These are phyloP conservation scores for Fusarium coffeatum DNA, from an alignment of 2,329 filamentous ascomycete species.

Conservation along the genomic window DNA sequence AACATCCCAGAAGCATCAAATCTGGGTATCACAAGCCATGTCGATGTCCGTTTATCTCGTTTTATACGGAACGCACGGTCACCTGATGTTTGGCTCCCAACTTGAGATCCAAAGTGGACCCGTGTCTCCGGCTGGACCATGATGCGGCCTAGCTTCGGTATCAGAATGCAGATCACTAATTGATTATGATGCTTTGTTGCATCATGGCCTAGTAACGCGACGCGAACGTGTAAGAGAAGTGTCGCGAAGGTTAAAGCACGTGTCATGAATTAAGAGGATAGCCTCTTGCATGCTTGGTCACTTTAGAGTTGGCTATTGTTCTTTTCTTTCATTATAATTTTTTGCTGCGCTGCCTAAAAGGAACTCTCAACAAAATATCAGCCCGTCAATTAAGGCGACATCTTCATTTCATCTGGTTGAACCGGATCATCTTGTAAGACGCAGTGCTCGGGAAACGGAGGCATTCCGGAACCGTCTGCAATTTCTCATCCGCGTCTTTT, in stretches of 20 bases:
- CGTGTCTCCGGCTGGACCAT: constrained; percentile 21
- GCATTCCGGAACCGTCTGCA: constrained; percentile 17
- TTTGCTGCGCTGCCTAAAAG: background rate
- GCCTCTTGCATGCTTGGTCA: background rate
- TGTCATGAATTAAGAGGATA: background rate
- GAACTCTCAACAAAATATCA: background rate
- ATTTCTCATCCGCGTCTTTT: constrained; percentile 10
- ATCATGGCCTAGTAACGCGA: constrained; percentile 14
- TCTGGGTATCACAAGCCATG: constrained; percentile 10
- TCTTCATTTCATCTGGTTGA: background rate
- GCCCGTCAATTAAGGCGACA: background rate
- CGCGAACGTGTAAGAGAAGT: constrained; percentile 30
- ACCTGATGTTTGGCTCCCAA: constrained; percentile 19
- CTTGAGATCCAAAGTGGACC: constrained; percentile 23
- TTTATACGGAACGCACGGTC: constrained; percentile 21
- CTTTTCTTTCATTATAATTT: background rate
- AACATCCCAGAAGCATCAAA: background rate
- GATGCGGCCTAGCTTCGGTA: constrained; percentile 26
- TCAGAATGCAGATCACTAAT: background rate
- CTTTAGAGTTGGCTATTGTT: too few species aligned
- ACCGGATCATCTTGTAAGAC: constrained; percentile 21
- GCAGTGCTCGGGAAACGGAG: constrained; percentile 23
- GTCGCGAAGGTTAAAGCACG: constrained; percentile 18
- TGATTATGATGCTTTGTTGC: constrained; percentile 5
- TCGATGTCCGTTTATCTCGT: constrained; percentile 15